These are phyloP conservation scores for Bacidia gigantensis DNA, from an alignment of 495 filamentous ascomycete species.

Conservation along the genomic window DNA sequence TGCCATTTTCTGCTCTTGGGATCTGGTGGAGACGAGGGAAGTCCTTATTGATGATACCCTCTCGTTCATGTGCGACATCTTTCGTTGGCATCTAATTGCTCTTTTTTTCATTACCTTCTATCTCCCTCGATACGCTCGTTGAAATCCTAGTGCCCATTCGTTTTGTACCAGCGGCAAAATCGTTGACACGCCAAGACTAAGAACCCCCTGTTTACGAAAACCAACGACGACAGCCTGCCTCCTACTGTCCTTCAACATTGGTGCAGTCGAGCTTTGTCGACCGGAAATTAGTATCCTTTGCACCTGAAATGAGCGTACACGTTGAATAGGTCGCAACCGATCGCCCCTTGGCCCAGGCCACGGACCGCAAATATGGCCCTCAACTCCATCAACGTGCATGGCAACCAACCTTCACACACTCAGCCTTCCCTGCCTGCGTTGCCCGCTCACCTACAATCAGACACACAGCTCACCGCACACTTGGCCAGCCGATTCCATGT, in stretches of 20 bases:
- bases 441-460: conserved; percentile 84
- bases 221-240: not conserved
- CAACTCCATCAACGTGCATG: conserved; percentile 20
- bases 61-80: not conserved
- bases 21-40: too few species aligned
- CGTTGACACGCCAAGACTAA: conserved; percentile 4
- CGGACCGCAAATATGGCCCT: conserved; percentile 17
- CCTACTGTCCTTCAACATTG: not conserved
- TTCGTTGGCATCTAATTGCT: not conserved
- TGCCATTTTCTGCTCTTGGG: too few species aligned
- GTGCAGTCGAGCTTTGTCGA: not conserved
- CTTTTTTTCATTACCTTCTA: not conserved
- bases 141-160: not conserved
- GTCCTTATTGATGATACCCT: too few species aligned
- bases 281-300: not conserved
- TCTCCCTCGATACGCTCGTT: not conserved
- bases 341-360: not conserved
- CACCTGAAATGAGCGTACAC: not conserved
- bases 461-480: conserved; percentile 90
- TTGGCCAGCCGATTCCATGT: conserved; percentile 94
- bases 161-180: not conserved
- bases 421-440: conserved; percentile 80
- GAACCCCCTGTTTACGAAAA: not conserved
- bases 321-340: not conserved
- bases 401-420: conserved; percentile 49